Percentiles rank a stretch among this genome's conserved stretches.
Evolutionary conservation across 768 basidiomycete genomes (phyloP).

Genomic region (Suillus bovinus): DNA sequence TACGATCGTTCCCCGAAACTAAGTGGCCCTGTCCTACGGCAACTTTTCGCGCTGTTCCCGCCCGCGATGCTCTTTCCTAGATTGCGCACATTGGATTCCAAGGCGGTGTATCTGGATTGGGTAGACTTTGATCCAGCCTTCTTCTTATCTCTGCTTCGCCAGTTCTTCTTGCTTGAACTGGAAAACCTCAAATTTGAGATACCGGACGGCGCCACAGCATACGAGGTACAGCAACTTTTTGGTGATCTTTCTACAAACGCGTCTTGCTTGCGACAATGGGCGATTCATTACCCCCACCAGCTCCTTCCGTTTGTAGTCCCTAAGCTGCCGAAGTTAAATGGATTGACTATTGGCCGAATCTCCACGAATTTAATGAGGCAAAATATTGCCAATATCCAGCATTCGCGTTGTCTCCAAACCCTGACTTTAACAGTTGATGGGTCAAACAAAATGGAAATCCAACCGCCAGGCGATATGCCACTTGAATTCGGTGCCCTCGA

Average conservation of each 20-base stretch:
- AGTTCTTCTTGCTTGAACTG: not conserved
- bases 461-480: not conserved
- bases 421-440: not conserved
- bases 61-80: not conserved
- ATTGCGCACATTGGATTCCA: not conserved
- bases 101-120: not conserved
- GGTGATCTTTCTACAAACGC: not conserved
- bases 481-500: not conserved
- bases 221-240: not conserved
- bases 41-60: not conserved
- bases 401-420: not conserved
- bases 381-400: not conserved
- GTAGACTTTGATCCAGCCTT: not conserved
- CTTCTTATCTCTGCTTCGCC: not conserved
- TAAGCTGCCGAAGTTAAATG: not conserved
- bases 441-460: not conserved
- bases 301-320: not conserved
- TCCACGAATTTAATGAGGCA: too few species aligned
- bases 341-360: not conserved
- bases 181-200: not conserved
- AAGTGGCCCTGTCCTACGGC: not conserved
- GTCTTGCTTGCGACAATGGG: not conserved
- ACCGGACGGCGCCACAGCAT: too few species aligned
- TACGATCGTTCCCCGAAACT: not conserved
- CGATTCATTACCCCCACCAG: not conserved